Evolutionary conservation across 768 basidiomycete genomes (phyloP).

Genomic region (Stropharia rugosoannulata): DNA sequence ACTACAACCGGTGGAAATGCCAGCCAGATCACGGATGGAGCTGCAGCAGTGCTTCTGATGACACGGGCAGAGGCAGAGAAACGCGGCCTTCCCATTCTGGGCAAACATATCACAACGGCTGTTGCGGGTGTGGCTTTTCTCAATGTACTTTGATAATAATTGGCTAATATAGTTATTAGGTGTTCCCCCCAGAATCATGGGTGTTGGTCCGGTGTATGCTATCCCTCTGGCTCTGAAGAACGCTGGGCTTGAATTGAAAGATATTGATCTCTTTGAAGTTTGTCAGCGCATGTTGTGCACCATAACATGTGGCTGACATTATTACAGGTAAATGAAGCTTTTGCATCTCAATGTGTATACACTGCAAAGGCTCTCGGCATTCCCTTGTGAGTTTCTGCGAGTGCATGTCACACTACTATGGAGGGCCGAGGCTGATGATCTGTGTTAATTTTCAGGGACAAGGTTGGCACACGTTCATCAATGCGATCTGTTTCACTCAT

Average conservation of each 20-base stretch:
- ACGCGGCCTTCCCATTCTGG: conserved; percentile 71
- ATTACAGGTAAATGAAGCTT: conserved; percentile 84
- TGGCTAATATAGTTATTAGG: conserved; percentile 33
- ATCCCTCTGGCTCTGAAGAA: conserved; percentile 76
- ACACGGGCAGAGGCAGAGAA: conserved; percentile 74
- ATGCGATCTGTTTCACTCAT: background rate
- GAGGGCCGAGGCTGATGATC: background rate
- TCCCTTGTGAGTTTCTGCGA: conserved; percentile 29
- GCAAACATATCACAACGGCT: conserved; percentile 73
- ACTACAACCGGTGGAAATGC: conserved; percentile 86
- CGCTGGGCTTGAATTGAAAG: conserved; percentile 61
- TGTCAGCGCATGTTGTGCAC: conserved; percentile 3
- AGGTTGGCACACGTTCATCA: conserved; percentile 21
- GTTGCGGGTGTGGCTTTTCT: conserved; percentile 49
- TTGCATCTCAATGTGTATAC: conserved; percentile 83
- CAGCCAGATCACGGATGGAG: conserved; percentile 83
- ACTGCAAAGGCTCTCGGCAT: conserved; percentile 65
- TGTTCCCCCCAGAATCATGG: conserved; percentile 82
- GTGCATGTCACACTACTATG: background rate
- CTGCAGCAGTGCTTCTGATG: conserved; percentile 83
- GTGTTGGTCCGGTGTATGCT: conserved; percentile 81
- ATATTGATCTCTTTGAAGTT: conserved; percentile 83
- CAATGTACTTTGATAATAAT: background rate
- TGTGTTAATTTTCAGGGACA: conserved; percentile 27
- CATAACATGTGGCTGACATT: background rate